Evolutionary conservation across 805 yeast species (phyloP), one percentile per base, ranked within the genome.

Genomic region (Candida hungchunana): DNA sequence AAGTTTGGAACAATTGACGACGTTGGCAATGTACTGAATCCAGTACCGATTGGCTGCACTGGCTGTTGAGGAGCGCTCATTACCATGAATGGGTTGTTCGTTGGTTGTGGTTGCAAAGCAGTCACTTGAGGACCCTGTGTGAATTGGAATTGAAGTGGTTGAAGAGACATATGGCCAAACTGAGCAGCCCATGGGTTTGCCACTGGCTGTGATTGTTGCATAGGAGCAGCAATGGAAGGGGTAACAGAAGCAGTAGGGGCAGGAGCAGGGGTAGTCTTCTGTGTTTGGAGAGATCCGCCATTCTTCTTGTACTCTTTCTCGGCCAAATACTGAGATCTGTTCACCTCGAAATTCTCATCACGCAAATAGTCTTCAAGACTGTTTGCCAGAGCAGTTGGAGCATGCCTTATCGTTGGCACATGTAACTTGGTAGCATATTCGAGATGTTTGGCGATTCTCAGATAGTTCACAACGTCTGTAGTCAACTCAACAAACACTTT

Each of bases 351-450:
- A 48, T 81, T 79, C 7, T 89, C 87, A 55, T 90, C 97, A 46
- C 79, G 73, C 47, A 93, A 64, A 58, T 90, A 94, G 49, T 89
- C 96, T 55, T 87, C 93, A 43, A 93, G 72, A 11, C 94, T 80
- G 22, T 79, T 72, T 4, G 95, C 83, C 45, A 93, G 69, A 18
- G 95, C 93, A 3, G 97, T 89, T 16, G 97, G 97, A 2, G 97
- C 97, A 62, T 93, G 98, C 56, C 86, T 86, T 43, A 93, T 89
- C 11, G 95, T 89, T 24, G 98, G 98, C 22, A 93, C 95, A 51
- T 82, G 89, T 46, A 90, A 66, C 51, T 88, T 88, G 3, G 97
- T 88, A 10, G 88, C 76, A 54, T 79, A 76, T 60, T 86, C 96
- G 46, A 86, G 67, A 57, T 82, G 87, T 55, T 93, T 90, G 5